phyloP scores from a whole-genome alignment of 768 basidiomycete species.

The Suillus tomentosus region DNA sequence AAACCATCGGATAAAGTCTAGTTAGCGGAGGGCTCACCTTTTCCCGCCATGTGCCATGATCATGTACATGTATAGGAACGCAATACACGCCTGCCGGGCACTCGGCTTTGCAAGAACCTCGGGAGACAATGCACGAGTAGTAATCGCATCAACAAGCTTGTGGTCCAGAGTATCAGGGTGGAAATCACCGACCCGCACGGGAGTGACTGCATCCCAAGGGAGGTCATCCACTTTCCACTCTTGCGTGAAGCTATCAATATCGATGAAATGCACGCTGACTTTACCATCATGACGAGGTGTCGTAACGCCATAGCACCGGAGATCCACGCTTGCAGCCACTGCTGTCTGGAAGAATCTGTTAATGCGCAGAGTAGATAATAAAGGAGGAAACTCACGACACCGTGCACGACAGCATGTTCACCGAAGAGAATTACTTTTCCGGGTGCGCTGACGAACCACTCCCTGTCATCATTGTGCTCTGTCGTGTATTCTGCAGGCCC shows the following conservation, averaged over 20 bases:
- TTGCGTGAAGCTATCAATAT: slow-evolving; percentile 73
- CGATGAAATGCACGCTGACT: slow-evolving; percentile 74
- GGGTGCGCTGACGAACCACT: slow-evolving; percentile 92
- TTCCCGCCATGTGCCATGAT: slow-evolving; percentile 54
- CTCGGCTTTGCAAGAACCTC: slow-evolving; percentile 33
- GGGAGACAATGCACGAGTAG: slow-evolving; percentile 41
- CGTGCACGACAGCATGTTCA: slow-evolving; percentile 98
- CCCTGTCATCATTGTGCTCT: slow-evolving; percentile 39
- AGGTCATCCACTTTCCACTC: slow-evolving; percentile 80
- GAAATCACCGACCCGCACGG: slow-evolving; percentile 49
- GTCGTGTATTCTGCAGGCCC: slow-evolving; percentile 22
- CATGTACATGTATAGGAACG: slow-evolving; percentile 96
- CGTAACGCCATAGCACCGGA: slow-evolving; percentile 89
- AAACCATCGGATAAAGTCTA: slow-evolving; percentile 17
- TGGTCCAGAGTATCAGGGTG: slow-evolving; percentile 73
- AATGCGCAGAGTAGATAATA: slow-evolving; percentile 12
- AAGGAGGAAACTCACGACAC: slow-evolving; percentile 67
- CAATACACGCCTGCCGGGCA: slow-evolving; percentile 53
- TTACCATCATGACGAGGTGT: slow-evolving; percentile 74
- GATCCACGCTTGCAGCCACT: slow-evolving; percentile 75
- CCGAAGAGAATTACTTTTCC: slow-evolving; percentile 98
- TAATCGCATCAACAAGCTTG: slow-evolving; percentile 72
- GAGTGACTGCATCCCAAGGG: slow-evolving; percentile 77
- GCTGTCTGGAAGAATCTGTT: background rate
- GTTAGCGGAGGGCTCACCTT: slow-evolving; percentile 48